phyloP scores from a whole-genome alignment of 2,329 filamentous ascomycete species.

The Colletotrichum sp. region DNA sequence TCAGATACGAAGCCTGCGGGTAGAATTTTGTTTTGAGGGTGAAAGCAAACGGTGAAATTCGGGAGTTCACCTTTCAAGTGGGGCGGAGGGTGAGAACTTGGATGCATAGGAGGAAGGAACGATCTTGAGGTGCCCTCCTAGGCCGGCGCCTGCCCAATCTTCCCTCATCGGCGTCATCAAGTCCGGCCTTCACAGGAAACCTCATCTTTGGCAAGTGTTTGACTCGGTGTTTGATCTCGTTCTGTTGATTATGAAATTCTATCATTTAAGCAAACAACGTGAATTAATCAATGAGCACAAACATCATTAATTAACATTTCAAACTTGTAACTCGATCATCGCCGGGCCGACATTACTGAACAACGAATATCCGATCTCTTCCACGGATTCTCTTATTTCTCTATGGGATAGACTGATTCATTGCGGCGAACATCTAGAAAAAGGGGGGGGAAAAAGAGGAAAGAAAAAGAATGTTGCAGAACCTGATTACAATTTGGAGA shows the following conservation, averaged over 20 bases:
- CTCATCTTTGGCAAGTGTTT: not conserved
- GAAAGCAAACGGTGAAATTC: no score
- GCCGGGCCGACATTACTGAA: not conserved
- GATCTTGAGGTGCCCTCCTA: not conserved
- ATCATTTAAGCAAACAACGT: accelerated
- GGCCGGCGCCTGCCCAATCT: not conserved
- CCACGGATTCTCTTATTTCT: not conserved
- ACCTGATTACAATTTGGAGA: not conserved
- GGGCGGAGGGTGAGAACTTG: not conserved
- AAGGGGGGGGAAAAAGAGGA: no score
- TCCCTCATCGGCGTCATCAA: not conserved
- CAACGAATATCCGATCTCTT: not conserved
- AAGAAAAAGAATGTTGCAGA: not conserved
- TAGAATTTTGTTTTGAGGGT: accelerated
- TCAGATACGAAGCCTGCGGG: not conserved
- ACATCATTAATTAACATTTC: not conserved
- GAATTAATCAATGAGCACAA: not conserved
- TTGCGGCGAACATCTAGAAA: not conserved
- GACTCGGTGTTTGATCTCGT: accelerated
- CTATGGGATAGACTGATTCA: accelerated
- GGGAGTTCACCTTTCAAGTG: not conserved
- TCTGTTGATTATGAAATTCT: accelerated
- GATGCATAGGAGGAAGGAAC: not conserved
- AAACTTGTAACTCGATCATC: not conserved
- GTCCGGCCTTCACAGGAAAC: not conserved